Conservation (phyloP, 2,329 filamentous ascomycete genomes). For the Beauveria varroae region DNA sequence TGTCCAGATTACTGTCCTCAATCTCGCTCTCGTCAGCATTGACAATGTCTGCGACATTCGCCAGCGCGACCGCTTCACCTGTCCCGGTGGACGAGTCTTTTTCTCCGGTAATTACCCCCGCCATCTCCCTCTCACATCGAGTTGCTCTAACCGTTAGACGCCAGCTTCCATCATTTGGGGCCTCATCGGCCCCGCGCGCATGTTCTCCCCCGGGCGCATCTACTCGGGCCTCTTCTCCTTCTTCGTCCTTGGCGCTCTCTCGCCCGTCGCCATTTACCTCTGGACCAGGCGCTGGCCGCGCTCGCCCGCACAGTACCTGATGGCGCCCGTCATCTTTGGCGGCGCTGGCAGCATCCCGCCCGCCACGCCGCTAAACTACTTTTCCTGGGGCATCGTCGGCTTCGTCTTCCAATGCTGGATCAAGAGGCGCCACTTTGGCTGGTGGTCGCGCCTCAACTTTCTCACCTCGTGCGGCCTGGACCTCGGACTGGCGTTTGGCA, state of each 20-base stretch:
- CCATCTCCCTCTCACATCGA: background rate
- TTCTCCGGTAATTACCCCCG: slow-evolving; percentile 42
- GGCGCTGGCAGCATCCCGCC: slow-evolving; percentile 52
- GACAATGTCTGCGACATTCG: slow-evolving; percentile 52
- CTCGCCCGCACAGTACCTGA: slow-evolving; percentile 44
- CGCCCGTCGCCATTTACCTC: slow-evolving; percentile 45
- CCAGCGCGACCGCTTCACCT: slow-evolving; percentile 53
- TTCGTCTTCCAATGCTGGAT: slow-evolving; percentile 63
- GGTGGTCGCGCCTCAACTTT: slow-evolving; percentile 71
- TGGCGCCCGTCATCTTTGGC: slow-evolving; percentile 57
- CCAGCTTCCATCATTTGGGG: slow-evolving; percentile 60
- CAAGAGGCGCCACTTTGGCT: slow-evolving; percentile 54
- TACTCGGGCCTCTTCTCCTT: slow-evolving; percentile 54
- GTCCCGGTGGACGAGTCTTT: slow-evolving; percentile 56
- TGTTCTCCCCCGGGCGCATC: slow-evolving; percentile 56
- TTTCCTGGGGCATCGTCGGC: slow-evolving; percentile 66
- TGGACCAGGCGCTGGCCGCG: slow-evolving; percentile 42
- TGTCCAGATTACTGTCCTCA: slow-evolving; percentile 58
- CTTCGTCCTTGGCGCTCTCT: slow-evolving; percentile 48
- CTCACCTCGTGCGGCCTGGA: slow-evolving; percentile 63
- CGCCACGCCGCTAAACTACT: slow-evolving; percentile 66
- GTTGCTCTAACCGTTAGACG: background rate
- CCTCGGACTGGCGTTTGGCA: slow-evolving; percentile 58
- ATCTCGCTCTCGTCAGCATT: slow-evolving; percentile 54
- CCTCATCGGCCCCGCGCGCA: slow-evolving; percentile 53